Evolutionary conservation across 169 alveolate species (phyloP).

Genomic region (Plasmodium yoelii): DNA sequence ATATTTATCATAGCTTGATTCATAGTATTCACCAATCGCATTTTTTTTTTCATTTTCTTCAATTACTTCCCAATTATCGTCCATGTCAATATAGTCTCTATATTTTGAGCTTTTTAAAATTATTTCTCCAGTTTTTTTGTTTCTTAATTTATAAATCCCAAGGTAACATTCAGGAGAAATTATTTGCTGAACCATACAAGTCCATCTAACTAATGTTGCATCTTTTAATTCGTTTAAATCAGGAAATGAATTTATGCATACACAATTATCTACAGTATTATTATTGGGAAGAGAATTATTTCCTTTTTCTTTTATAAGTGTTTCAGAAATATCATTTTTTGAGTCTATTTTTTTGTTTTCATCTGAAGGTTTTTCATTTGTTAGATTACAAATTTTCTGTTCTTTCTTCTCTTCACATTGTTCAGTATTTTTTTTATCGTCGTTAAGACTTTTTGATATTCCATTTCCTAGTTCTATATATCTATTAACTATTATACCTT

Average conservation of each 20-base stretch:
- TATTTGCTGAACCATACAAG: slow-evolving; percentile 77
- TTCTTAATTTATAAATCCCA: slow-evolving; percentile 65
- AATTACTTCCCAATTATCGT: slow-evolving; percentile 58
- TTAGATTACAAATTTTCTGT: neutral
- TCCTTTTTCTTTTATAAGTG: slow-evolving; percentile 4
- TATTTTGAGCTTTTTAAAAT: slow-evolving; percentile 69
- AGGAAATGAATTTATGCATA: slow-evolving; percentile 34
- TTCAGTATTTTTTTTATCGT: neutral
- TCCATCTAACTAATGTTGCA: slow-evolving; percentile 72
- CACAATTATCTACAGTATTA: slow-evolving; percentile 42
- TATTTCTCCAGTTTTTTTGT: slow-evolving; percentile 42
- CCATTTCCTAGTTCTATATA: slow-evolving; percentile 51
- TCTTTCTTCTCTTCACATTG: slow-evolving; percentile 6
- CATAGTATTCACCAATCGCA: slow-evolving; percentile 49
- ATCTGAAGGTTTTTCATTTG: neutral
- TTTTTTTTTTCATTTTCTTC: slow-evolving; percentile 45
- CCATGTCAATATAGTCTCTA: slow-evolving; percentile 70
- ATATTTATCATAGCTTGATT: slow-evolving; percentile 21
- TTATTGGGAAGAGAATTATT: slow-evolving; percentile 13
- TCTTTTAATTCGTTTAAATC: slow-evolving; percentile 35
- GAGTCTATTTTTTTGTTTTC: neutral
- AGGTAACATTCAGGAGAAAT: slow-evolving; percentile 70
- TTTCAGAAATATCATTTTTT: neutral
- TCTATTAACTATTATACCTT: slow-evolving; percentile 70
- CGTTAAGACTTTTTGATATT: slow-evolving; percentile 1